Conservation (phyloP, 139 green algal species). For the Klebsormidium nitens region DNA sequence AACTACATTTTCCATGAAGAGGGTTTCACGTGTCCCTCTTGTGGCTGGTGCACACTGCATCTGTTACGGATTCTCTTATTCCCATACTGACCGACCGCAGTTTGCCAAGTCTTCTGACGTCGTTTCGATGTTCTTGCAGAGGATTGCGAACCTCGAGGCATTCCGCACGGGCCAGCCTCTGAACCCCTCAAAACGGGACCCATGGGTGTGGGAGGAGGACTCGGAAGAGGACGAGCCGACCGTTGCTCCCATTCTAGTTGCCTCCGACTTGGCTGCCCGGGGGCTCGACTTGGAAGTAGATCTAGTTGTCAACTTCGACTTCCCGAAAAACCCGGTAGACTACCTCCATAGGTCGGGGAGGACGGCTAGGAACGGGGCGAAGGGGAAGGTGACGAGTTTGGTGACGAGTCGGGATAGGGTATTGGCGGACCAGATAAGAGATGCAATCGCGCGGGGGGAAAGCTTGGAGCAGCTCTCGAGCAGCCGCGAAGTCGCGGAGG, state of each 20-base stretch:
- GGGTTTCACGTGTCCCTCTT: too few relatives aligned
- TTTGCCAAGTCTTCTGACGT: too few relatives aligned
- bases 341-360: slow-evolving; percentile 38
- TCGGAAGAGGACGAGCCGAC: slow-evolving; percentile 5
- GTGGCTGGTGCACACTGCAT: too few relatives aligned
- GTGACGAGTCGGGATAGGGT: slow-evolving; percentile 34
- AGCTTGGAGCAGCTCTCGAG: slow-evolving; percentile 22
- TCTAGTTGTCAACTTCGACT: slow-evolving; percentile 98
- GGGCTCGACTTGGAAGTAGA: slow-evolving; percentile 92
- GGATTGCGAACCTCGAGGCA: too few relatives aligned
- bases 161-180: too few relatives aligned
- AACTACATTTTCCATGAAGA: too few relatives aligned
- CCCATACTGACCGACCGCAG: too few relatives aligned
- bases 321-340: slow-evolving; percentile 69
- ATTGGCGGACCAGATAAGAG: slow-evolving; percentile 22
- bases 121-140: too few relatives aligned
- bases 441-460: slow-evolving; percentile 6
- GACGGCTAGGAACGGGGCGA: slow-evolving; percentile 32
- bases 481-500: slow-evolving; percentile 1
- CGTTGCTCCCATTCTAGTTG: slow-evolving; percentile 63
- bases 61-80: too few relatives aligned
- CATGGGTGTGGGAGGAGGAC: slow-evolving; percentile 9
- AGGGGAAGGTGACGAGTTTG: slow-evolving; percentile 39
- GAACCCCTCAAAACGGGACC: too few relatives aligned
- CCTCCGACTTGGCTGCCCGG: slow-evolving; percentile 87